Evolutionary conservation across 805 yeast species (phyloP), one percentile per base, ranked within the genome.

Genomic region (Sugiyamaella boreocaroliniensis): DNA sequence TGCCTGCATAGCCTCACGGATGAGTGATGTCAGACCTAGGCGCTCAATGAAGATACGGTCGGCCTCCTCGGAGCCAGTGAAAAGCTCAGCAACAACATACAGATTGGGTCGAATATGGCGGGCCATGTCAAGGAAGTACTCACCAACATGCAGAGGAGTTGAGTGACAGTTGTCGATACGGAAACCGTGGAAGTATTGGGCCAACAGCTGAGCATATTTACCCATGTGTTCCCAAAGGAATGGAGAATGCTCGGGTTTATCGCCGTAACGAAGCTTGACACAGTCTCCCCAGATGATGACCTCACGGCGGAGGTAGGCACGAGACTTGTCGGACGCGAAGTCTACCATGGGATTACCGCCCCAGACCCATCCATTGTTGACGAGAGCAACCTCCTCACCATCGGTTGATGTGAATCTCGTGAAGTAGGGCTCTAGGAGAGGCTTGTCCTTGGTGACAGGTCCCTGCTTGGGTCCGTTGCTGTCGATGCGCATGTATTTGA

Each of bases 311-410:
- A 92, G 70, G 64, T 93, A 92, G 3, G 95, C 90, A 63, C 80
- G 85, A 4, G 95, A 81, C 51, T 82, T 61, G 29, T 76, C 68
- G 0, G 96, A 85, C 0, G 98, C 99, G 76, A 92, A 92, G 70
- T 92, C 98, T 2, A 88, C 85, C 53, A 90, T 70, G 1, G 98
- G 97, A 60, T 92, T 83, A 10, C 96, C 97, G 50, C 88, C 90
- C 99, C 99, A 92, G 52, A 93, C 89, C 97, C 98, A 92, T 46
- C 99, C 99, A 64, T 93, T 92, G 65, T 93, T 93, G 2, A 96
- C 98, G 54, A 92, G 72, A 2, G 68, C 71, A 7, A 64, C 59
- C 71, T 82, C 83, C 40, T 76, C 73, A 2, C 89, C 92, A 2
- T 64, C 64, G 0, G 70, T 67, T 47, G 68, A 77, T 2, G 60